phyloP scores from a whole-genome alignment of 148 eudicot genomes.

The Mesembryanthemum crystallinum region DNA sequence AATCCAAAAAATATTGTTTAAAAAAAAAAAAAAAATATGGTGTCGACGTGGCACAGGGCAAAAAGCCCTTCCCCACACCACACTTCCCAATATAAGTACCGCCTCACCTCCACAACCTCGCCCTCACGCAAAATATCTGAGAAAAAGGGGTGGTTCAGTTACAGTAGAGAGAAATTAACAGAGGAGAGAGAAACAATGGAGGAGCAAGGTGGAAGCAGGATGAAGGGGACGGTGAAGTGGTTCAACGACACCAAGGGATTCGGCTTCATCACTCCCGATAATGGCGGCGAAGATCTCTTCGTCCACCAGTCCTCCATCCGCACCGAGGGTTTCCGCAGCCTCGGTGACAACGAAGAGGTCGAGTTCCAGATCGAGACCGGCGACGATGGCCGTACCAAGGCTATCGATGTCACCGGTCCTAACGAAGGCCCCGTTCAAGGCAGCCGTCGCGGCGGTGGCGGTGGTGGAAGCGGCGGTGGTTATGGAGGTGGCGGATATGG shows the following conservation, averaged over 20 bases:
- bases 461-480: constrained; percentile 38
- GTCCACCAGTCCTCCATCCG: constrained; percentile 61
- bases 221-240: constrained; percentile 54
- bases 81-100: constrained; percentile 27
- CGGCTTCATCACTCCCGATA: constrained; percentile 53
- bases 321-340: constrained; percentile 54
- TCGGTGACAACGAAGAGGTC: constrained; percentile 48
- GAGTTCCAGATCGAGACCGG: constrained; percentile 42
- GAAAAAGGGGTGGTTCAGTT: background rate
- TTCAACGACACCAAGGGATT: constrained; percentile 55
- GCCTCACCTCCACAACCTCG: constrained; percentile 5
- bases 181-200: constrained; percentile 13
- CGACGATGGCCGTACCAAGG: constrained; percentile 51
- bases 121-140: constrained; percentile 12
- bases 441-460: constrained; percentile 39
- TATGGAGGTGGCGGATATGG: constrained; percentile 38
- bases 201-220: constrained; percentile 25
- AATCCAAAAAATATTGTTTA: background rate
- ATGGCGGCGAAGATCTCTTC: constrained; percentile 59
- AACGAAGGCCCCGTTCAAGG: constrained; percentile 40
- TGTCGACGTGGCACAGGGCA: constrained; percentile 20
- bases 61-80: background rate
- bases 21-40: background rate
- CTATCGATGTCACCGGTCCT: constrained; percentile 47
- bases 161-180: too few species aligned